These are phyloP conservation scores for Pleurotus cornucopiae DNA, from an alignment of 768 basidiomycete genomes.

Conservation along the genomic window DNA sequence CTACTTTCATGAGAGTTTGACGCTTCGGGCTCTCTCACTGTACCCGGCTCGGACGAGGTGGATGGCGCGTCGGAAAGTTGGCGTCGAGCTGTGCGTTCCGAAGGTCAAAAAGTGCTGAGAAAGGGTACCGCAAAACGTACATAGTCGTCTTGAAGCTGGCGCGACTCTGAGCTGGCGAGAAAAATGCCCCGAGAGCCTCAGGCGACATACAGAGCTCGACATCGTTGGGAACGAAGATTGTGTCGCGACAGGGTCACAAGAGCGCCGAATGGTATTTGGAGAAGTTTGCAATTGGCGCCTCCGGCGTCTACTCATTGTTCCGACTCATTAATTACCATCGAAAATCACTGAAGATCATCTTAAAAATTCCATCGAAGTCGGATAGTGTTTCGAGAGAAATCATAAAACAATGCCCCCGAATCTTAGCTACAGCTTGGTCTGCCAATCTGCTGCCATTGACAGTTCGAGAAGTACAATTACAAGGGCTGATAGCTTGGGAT, in stretches of 20 bases:
- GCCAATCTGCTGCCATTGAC: too few species aligned
- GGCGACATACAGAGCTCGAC: conserved; percentile 4
- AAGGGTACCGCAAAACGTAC: background rate
- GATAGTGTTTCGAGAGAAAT: too few species aligned
- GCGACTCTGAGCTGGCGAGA: background rate
- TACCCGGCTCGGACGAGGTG: background rate
- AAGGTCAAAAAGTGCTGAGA: background rate
- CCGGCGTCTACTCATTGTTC: too few species aligned
- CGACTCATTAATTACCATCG: too few species aligned
- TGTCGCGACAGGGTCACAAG: conserved; percentile 3
- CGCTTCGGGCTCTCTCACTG: background rate
- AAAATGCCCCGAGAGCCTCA: conserved; percentile 2
- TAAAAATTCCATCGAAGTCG: too few species aligned
- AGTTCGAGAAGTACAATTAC: too few species aligned
- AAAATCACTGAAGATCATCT: too few species aligned
- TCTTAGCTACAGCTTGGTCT: too few species aligned
- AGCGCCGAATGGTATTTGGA: too few species aligned
- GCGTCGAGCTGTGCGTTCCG: background rate
- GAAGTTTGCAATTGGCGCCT: too few species aligned
- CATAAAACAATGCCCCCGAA: too few species aligned
- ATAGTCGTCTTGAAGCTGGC: background rate
- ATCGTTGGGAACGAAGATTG: conserved; percentile 3
- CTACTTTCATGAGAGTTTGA: background rate
- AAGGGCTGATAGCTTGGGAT: background rate
- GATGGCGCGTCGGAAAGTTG: background rate